A percentile compares a stretch with the other conserved stretches of the same genome.
Evolutionary conservation across 1,284 basidiomycete species (phyloP).

Genomic region (Ceratobasidium sp.): DNA sequence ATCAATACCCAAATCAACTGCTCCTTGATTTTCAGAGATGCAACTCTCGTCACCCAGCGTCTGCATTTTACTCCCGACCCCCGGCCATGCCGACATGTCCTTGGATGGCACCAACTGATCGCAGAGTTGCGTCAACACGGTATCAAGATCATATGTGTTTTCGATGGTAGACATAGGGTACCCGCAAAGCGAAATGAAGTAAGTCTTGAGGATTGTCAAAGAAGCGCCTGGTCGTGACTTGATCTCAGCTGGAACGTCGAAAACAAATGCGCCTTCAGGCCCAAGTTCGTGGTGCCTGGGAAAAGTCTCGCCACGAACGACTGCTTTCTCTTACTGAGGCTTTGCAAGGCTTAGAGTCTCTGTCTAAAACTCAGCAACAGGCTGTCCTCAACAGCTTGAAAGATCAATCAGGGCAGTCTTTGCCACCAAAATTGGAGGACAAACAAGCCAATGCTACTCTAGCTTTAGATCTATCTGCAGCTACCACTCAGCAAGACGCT

Average conservation of each 20-base stretch:
- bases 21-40: conserved; percentile 64
- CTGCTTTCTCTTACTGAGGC: conserved; percentile 60
- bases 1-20: conserved; percentile 27
- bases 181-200: conserved; percentile 78
- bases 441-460: background rate
- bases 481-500: background rate
- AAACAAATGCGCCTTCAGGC: conserved; percentile 60
- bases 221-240: background rate
- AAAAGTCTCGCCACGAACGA: conserved; percentile 63
- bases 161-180: conserved; percentile 74
- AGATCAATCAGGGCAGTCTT: background rate
- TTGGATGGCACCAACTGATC: conserved; percentile 78
- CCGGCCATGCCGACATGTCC: conserved; percentile 71
- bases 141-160: conserved; percentile 75
- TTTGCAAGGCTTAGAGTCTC: conserved; percentile 54
- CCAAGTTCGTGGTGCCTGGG: conserved; percentile 63
- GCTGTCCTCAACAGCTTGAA: background rate
- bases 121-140: conserved; percentile 66
- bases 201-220: conserved; percentile 42
- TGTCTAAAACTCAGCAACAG: conserved; percentile 54
- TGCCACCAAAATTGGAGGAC: background rate
- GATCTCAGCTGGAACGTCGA: conserved; percentile 52
- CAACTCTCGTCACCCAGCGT: conserved; percentile 81
- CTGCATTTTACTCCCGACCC: conserved; percentile 73
- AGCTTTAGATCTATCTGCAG: background rate